These are phyloP conservation scores for Truncatella angustata DNA, from an alignment of 2,329 filamentous ascomycete genomes.

Conservation along the genomic window DNA sequence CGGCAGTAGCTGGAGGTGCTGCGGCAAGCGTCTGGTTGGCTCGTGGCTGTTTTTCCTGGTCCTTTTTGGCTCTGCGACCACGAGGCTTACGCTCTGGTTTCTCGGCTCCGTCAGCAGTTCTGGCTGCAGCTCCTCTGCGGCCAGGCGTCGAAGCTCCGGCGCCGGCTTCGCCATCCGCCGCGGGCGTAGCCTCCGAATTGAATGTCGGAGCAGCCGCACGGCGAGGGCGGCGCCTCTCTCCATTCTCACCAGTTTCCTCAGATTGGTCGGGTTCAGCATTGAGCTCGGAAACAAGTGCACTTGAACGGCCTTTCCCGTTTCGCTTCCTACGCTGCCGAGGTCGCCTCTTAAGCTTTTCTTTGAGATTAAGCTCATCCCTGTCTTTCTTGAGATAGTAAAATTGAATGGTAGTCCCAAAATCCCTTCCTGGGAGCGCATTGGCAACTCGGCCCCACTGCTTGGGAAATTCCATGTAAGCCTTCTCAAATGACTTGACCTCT, in stretches of 20 bases:
- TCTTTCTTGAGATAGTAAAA: slow-evolving; percentile 85
- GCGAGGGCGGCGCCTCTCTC: slow-evolving; percentile 59
- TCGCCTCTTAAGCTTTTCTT: slow-evolving; percentile 70
- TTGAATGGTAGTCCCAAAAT: slow-evolving; percentile 78
- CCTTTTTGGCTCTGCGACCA: slow-evolving; percentile 37
- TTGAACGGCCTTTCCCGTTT: slow-evolving; percentile 58
- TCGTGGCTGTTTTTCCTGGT: slow-evolving; percentile 37
- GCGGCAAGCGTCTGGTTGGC: slow-evolving; percentile 44
- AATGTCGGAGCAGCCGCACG: slow-evolving; percentile 71
- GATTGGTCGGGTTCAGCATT: slow-evolving; percentile 56
- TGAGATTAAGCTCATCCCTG: slow-evolving; percentile 72
- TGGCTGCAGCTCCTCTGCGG: slow-evolving; percentile 45
- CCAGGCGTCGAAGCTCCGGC: slow-evolving; percentile 58
- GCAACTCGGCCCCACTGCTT: slow-evolving; percentile 84
- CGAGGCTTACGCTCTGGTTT: slow-evolving; percentile 42
- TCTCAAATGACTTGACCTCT: slow-evolving; percentile 70
- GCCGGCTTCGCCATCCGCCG: slow-evolving; percentile 58
- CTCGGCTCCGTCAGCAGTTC: slow-evolving; percentile 42
- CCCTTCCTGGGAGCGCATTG: slow-evolving; percentile 62
- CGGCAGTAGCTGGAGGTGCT: slow-evolving; percentile 36
- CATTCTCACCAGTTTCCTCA: slow-evolving; percentile 57
- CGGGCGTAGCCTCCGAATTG: slow-evolving; percentile 58
- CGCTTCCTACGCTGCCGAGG: slow-evolving; percentile 58
- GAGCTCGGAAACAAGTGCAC: slow-evolving; percentile 64
- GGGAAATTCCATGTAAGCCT: slow-evolving; percentile 70